phyloP scores from a whole-genome alignment of 2,329 filamentous ascomycete genomes.

The Nothomitra cinnamomea region DNA sequence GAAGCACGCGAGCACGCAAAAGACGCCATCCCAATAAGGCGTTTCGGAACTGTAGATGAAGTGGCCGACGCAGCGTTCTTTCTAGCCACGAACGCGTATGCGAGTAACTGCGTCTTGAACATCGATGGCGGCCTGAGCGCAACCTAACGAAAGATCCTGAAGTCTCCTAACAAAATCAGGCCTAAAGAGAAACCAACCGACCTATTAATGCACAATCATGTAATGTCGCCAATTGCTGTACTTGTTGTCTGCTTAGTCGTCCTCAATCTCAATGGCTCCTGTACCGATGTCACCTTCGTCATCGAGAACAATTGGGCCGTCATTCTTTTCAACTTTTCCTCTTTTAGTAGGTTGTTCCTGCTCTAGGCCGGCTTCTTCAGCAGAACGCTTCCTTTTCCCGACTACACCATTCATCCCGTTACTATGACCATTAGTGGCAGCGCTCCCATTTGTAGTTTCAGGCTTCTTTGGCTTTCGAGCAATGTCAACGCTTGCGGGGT shows the following conservation, averaged over 20 bases:
- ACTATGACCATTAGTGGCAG: slow-evolving; percentile 23
- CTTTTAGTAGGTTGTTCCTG: slow-evolving; percentile 21
- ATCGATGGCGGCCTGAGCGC: slow-evolving; percentile 73
- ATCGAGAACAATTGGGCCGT: slow-evolving; percentile 28
- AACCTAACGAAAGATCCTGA: slow-evolving; percentile 19
- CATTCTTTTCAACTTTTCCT: slow-evolving; percentile 25
- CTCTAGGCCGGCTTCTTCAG: slow-evolving; percentile 13
- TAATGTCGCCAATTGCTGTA: too few species aligned
- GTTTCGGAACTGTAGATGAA: slow-evolving; percentile 52
- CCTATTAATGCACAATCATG: slow-evolving; percentile 2
- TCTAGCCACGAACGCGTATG: slow-evolving; percentile 60
- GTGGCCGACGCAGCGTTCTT: slow-evolving; percentile 72
- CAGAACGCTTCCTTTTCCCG: slow-evolving; percentile 6
- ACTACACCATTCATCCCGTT: background rate
- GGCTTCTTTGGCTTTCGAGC: slow-evolving; percentile 36
- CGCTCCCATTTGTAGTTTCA: slow-evolving; percentile 12
- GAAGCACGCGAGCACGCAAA: slow-evolving; percentile 19
- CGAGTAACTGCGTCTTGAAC: slow-evolving; percentile 75
- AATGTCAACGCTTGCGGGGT: slow-evolving; percentile 30
- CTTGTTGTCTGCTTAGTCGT: slow-evolving; percentile 14
- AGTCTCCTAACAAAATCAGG: background rate
- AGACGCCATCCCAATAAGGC: slow-evolving; percentile 41
- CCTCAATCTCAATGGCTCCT: slow-evolving; percentile 49
- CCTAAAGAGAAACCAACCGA: background rate
- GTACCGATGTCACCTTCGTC: slow-evolving; percentile 23